A percentile compares a stretch with the other conserved stretches of the same genome.
These are phyloP conservation scores for Clausena lansium DNA, from an alignment of 345 rosid species.

Conservation along the genomic window DNA sequence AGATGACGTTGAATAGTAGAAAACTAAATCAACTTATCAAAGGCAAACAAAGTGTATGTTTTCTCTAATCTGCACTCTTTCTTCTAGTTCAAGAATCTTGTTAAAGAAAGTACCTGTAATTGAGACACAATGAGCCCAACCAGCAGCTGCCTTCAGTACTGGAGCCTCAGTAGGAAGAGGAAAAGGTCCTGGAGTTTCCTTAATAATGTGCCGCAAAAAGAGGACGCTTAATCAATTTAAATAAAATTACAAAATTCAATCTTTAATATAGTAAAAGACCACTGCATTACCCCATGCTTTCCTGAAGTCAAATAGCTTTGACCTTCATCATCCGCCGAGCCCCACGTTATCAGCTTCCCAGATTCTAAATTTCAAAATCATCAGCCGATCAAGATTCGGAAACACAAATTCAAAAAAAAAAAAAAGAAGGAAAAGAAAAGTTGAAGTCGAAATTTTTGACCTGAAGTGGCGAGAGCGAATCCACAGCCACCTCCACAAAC, in stretches of 20 bases:
- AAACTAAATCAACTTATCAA: background rate
- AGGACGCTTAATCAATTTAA: constrained; percentile 29
- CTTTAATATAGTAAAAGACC: constrained; percentile 13
- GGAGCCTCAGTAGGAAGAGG: constrained; percentile 64
- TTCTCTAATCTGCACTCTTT: background rate
- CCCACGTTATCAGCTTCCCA: constrained; percentile 87
- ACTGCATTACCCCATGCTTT: constrained; percentile 72
- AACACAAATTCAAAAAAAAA: background rate
- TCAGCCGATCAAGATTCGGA: background rate
- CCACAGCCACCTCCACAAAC: constrained; percentile 87
- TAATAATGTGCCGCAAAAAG: constrained; percentile 19
- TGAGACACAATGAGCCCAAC: constrained; percentile 89
- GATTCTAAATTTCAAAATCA: constrained; percentile 32
- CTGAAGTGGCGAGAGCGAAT: constrained; percentile 83
- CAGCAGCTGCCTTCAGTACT: constrained; percentile 59
- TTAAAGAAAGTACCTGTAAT: constrained; percentile 47
- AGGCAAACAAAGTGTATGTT: background rate
- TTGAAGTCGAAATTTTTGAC: constrained; percentile 21
- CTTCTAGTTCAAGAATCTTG: background rate
- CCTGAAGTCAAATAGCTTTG: constrained; percentile 72
- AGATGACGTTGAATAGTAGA: background rate
- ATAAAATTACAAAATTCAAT: constrained; percentile 12
- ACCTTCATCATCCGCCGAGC: constrained; percentile 70
- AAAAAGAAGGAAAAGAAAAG: background rate
- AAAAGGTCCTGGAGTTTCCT: constrained; percentile 79